These are phyloP conservation scores for Leptoxyphium fumago DNA, from an alignment of 2,329 filamentous ascomycete species.

Conservation along the genomic window DNA sequence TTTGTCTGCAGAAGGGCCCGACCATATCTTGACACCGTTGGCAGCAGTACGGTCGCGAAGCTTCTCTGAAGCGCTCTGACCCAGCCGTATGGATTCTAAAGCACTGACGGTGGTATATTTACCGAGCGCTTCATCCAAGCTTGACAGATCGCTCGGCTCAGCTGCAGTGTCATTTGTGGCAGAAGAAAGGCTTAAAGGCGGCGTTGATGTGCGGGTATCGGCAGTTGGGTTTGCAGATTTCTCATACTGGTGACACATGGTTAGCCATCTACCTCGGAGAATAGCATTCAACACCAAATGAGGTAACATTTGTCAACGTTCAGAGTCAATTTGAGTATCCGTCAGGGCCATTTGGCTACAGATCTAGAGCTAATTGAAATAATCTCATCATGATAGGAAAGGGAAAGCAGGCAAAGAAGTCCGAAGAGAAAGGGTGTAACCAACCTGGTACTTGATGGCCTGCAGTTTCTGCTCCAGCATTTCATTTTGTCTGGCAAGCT, in stretches of 20 bases:
- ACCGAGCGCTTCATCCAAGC: background rate
- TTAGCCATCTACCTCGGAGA: background rate
- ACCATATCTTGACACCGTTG: constrained; percentile 19
- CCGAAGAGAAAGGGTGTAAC: constrained; percentile 6
- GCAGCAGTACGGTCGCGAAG: constrained; percentile 8
- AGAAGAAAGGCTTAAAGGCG: constrained; percentile 19
- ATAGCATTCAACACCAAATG: background rate
- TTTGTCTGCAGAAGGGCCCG: constrained; percentile 22
- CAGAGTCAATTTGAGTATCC: constrained; percentile 31
- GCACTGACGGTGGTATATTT: constrained; percentile 22
- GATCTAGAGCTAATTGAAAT: constrained; percentile 36
- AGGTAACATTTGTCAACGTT: constrained; percentile 6
- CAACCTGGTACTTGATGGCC: constrained; percentile 35
- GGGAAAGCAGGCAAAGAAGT: background rate
- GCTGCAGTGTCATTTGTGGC: constrained; percentile 11
- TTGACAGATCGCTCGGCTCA: constrained; percentile 1
- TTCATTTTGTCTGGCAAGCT: constrained; percentile 28
- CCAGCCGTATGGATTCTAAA: constrained; percentile 19
- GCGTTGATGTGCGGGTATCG: constrained; percentile 11
- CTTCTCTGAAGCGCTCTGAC: constrained; percentile 10
- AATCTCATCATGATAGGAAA: constrained; percentile 25
- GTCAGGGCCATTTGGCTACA: constrained; percentile 30
- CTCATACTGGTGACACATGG: background rate
- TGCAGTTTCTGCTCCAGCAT: constrained; percentile 33
- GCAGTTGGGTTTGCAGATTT: constrained; percentile 5